A percentile compares a stretch with the other conserved stretches of the same genome.
Conservation (phyloP, 208 protist species). For the Giardia duodenalis region DNA sequence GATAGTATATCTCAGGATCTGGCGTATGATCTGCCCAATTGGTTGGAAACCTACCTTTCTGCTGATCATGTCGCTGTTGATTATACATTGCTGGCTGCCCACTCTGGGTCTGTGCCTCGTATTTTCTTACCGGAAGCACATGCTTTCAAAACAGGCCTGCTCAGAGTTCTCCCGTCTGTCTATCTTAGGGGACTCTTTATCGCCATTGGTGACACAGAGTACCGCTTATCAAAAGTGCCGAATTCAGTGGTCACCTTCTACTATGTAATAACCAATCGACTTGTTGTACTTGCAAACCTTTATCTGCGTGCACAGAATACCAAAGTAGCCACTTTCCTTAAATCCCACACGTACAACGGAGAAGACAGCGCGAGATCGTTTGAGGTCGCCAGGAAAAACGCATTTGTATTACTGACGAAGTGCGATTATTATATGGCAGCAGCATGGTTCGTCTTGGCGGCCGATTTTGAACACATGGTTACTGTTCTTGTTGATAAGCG, state of each 20-base stretch:
- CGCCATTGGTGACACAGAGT: not conserved
- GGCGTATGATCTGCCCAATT: not conserved
- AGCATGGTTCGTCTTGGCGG: not conserved
- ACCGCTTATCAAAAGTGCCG: not conserved
- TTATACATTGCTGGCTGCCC: not conserved
- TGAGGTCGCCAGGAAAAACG: not conserved
- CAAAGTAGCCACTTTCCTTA: not conserved
- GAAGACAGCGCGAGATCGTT: not conserved
- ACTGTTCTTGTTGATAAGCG: not conserved
- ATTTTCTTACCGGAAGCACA: not conserved
- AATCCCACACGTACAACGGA: not conserved
- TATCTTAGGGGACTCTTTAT: not conserved
- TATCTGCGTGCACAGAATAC: not conserved
- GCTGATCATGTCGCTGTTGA: not conserved
- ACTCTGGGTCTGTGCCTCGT: not conserved
- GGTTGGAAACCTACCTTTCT: not conserved
- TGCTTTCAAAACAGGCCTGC: not conserved
- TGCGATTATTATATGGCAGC: not conserved
- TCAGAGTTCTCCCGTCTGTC: not conserved
- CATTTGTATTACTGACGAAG: not conserved
- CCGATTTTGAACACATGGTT: not conserved
- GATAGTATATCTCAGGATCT: not conserved
- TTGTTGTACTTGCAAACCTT: not conserved
- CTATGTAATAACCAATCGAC: not conserved
- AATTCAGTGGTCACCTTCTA: not conserved